phyloP scores from a whole-genome alignment of 345 rosid genomes.

The Syzygium aromaticum region DNA sequence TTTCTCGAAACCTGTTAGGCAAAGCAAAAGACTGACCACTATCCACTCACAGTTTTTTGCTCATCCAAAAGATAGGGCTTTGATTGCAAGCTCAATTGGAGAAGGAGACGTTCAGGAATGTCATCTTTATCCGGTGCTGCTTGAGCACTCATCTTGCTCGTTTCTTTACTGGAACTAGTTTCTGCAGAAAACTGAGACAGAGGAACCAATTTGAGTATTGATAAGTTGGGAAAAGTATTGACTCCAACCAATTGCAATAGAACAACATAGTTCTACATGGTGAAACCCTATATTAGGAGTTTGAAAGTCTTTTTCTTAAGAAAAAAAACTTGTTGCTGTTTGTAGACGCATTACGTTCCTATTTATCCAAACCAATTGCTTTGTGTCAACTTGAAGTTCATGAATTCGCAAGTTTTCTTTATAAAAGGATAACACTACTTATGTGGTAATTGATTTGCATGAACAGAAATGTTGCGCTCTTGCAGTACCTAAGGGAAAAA shows the following conservation, averaged over 20 bases:
- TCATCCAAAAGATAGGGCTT: neutral
- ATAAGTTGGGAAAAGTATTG: neutral
- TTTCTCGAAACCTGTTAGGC: neutral
- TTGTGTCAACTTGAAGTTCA: neutral
- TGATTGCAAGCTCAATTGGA: neutral
- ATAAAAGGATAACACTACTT: neutral
- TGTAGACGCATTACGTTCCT: neutral
- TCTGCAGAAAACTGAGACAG: neutral
- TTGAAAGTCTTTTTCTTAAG: neutral
- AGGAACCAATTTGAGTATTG: neutral
- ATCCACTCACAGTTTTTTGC: neutral
- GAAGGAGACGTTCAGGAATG: neutral
- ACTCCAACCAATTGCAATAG: neutral
- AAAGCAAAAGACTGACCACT: neutral
- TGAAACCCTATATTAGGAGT: neutral
- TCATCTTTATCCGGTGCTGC: neutral
- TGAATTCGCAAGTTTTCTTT: neutral
- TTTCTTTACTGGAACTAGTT: neutral
- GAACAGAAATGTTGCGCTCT: neutral
- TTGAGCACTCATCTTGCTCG: neutral
- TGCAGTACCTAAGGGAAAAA: neutral
- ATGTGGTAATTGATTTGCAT: neutral
- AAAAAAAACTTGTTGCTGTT: neutral
- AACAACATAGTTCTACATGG: neutral
- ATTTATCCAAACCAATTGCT: neutral